Evolutionary conservation across 2,329 filamentous ascomycete genomes (phyloP), one percentile per base, ranked within the genome.

Genomic region (Talaromyces sp.): DNA sequence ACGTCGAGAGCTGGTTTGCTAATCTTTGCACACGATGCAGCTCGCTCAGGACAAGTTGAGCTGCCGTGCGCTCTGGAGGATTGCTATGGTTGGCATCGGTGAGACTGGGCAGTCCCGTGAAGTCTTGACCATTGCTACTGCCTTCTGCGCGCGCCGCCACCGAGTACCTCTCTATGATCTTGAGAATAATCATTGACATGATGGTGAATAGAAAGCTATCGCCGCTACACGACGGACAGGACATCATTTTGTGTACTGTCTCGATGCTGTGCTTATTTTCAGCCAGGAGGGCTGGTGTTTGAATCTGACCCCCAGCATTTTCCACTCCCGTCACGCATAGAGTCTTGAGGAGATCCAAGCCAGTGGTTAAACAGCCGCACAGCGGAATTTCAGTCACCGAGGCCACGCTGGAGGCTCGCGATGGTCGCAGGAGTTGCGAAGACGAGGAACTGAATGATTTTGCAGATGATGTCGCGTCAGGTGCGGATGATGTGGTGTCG

Each of bases 31-130:
- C 75, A 43, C 73, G 74, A 65, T 79, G 74, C 45, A 79, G 68
- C 65, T 79, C 76, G 38, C 72, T 68, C n/a, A 79, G 73, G 17
- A 79, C 72, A 10, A 75, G 67, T 70, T 77, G 76, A 17, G 74
- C 72, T 4, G 60, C 29, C 5, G 47, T 17, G 11, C 59, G 45
- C 27, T 40, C 19, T 17, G 47, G 49, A 15, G 13, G 49, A 11
- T 15, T 53, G 49, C 27, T 53, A 17, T 53, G 27, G 22, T 15
- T 29, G 17, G 19, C 11, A 17, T 43, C 40, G 13, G 40, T 8
- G 17, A 43, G 36, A 17, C 15, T 38, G 36, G 36, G 17, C 40
- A 43, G 38, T 43, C 40, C 40, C 5, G 40, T 43, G 40, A 43
- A 54, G 51, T n/a, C 25, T 31, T 54, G 17, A 7, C 5, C 17